phyloP scores from a whole-genome alignment of 1,139 yeast species.

The Suhomyces guaymorum region DNA sequence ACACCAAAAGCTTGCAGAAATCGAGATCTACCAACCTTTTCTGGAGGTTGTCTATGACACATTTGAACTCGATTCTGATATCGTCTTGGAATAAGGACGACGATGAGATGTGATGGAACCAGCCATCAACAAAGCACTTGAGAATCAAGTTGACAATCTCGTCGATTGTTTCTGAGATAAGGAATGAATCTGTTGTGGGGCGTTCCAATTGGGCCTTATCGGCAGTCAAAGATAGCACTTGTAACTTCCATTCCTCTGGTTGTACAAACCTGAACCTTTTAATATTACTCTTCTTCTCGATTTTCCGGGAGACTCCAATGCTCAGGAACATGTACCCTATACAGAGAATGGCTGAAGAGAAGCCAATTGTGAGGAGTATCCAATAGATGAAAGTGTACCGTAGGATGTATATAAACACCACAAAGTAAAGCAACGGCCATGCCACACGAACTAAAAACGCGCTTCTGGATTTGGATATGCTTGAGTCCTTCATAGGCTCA shows the following conservation, averaged over 20 bases:
- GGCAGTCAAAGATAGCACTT: conserved; percentile 7
- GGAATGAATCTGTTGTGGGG: conserved; percentile 50
- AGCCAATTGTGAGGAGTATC: conserved; percentile 8
- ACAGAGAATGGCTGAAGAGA: conserved; percentile 1
- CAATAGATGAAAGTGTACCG: conserved; percentile 17
- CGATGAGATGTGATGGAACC: conserved; percentile 59
- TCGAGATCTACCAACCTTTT: conserved; percentile 48
- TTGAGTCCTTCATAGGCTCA: conserved; percentile 1
- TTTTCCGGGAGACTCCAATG: conserved; percentile 7
- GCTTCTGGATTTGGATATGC: too few species aligned
- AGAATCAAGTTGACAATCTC: conserved; percentile 54
- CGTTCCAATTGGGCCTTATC: conserved; percentile 8
- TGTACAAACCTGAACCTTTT: conserved; percentile 14
- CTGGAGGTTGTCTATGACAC: conserved; percentile 43
- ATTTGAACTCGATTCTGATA: conserved; percentile 50
- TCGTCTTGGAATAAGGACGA: conserved; percentile 55
- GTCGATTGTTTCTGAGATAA: conserved; percentile 55
- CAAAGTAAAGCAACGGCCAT: conserved; percentile 4
- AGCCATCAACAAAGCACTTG: conserved; percentile 60
- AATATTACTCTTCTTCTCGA: neutral
- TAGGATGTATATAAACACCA: conserved; percentile 11
- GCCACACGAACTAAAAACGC: neutral
- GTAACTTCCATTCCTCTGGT: conserved; percentile 12
- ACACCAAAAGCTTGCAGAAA: conserved; percentile 57
- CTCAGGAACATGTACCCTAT: conserved; percentile 8